Base-by-base conservation (phyloP, 176 grass and related monocot species). In the Lolium multiflorum region DNA sequence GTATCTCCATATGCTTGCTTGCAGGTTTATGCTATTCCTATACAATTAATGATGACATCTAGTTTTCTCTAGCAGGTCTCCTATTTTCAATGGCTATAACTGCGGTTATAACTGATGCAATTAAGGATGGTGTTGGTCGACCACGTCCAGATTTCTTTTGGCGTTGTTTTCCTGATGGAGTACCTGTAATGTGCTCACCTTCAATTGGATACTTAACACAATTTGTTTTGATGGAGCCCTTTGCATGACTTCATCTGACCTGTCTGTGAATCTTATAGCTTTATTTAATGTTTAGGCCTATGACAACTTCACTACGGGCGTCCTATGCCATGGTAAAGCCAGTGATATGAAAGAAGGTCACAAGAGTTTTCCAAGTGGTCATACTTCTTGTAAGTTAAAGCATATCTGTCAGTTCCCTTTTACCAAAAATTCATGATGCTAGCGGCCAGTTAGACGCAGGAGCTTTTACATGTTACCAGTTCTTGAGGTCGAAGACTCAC, bases 91-190 rank as follows among this genome's bases (percentile, higher is more conserved):
- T 95, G 20, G 86, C 85, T 82, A 95, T 95, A 71, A 95, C 94
- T 58, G 91, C 88, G 7, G 94, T 95, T 43, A 4, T 95, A 91
- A 95, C 94, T 58, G 94, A 93, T 83, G 94, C 91, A 2, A 95
- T 95, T 71, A 95, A 95, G 76, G 86, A 95, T 82, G 91, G 58
- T 63, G 93, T 95, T 76, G 93, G 93, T 55, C 80, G 93, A 83
- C 91, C 93, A 71, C 74, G 93, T 56, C 91, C 93, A 81, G 86
- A 95, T 95, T 95, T 95, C 86, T 95, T 93, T 59, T 95, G 94
- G 94, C 94, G 87, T 2, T 95, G 94, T 77, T 95, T 95, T 77
- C 93, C 94, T 63, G 89, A 95, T 58, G 94, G 94, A 84, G 56
- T 63, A 38, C 69, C 71, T 82, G 94, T 95, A 83, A 81, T 18